These are phyloP conservation scores for Eurotiales sp. DNA, from an alignment of 2,329 filamentous ascomycete species.

Conservation along the genomic window DNA sequence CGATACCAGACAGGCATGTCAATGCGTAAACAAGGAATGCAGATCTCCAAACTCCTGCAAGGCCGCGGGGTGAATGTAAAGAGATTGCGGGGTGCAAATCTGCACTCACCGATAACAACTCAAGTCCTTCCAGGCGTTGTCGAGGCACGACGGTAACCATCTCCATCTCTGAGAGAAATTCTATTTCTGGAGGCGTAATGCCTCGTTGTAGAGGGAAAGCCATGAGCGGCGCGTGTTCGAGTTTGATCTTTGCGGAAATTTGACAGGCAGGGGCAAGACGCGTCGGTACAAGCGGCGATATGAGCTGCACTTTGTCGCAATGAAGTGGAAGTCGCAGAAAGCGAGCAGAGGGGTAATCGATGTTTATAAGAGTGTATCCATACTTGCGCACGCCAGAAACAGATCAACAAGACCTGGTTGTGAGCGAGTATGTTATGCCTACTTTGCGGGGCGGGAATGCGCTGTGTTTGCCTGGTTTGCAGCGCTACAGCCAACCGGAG, in stretches of 20 bases:
- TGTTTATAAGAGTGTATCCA: slow-evolving; percentile 11
- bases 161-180: slow-evolving; percentile 97
- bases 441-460: slow-evolving; percentile 12
- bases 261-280: slow-evolving; percentile 1
- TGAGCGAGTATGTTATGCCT: background rate
- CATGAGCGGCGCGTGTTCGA: slow-evolving; percentile 44
- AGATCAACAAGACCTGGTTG: background rate
- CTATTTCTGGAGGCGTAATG: slow-evolving; percentile 80
- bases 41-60: slow-evolving; percentile 6
- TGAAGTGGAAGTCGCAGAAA: background rate
- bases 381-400: background rate
- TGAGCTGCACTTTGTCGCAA: background rate
- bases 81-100: slow-evolving; percentile 10
- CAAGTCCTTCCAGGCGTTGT: slow-evolving; percentile 80
- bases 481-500: slow-evolving; percentile 16
- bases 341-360: slow-evolving; percentile 3
- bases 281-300: background rate
- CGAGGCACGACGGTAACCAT: slow-evolving; percentile 88
- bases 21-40: slow-evolving; percentile 7
- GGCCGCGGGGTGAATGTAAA: slow-evolving; percentile 4
- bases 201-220: slow-evolving; percentile 60
- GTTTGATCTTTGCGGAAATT: slow-evolving; percentile 1
- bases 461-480: slow-evolving; percentile 34
- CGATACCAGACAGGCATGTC: slow-evolving; percentile 1
- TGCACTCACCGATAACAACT: slow-evolving; percentile 76